Conservation (phyloP, 1,284 basidiomycete genomes). For the Kwoniella shivajii region DNA sequence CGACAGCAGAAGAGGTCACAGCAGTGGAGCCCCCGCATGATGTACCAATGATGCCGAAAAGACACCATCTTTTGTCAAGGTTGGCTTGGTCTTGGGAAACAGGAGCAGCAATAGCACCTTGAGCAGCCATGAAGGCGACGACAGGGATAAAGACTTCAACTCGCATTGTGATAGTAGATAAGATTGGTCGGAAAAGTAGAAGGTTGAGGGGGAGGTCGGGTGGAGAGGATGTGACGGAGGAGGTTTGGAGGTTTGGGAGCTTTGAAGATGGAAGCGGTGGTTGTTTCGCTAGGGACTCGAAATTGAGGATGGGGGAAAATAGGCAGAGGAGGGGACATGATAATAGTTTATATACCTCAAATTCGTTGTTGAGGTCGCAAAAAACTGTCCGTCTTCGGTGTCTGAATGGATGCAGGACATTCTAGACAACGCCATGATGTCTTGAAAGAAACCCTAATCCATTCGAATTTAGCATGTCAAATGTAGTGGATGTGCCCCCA, state of each 20-base stretch:
- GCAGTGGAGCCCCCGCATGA: slow-evolving; percentile 7
- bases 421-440: background rate
- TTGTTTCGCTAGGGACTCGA: slow-evolving; percentile 10
- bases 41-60: slow-evolving; percentile 18
- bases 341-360: slow-evolving; percentile 4
- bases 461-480: background rate
- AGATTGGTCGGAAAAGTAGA: slow-evolving; percentile 21
- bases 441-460: background rate
- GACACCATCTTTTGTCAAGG: slow-evolving; percentile 22
- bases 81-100: slow-evolving; percentile 8
- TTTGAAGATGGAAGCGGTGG: slow-evolving; percentile 6
- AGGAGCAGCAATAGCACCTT: slow-evolving; percentile 17
- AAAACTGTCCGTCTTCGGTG: background rate
- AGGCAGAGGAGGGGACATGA: background rate
- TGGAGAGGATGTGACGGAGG: slow-evolving; percentile 12
- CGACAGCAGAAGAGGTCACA: slow-evolving; percentile 7
- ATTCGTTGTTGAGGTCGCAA: background rate
- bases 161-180: slow-evolving; percentile 14
- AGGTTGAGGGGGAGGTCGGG: slow-evolving; percentile 13
- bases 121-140: slow-evolving; percentile 21
- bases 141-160: slow-evolving; percentile 26
- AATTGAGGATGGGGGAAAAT: slow-evolving; percentile 5
- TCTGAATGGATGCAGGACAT: background rate
- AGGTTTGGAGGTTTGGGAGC: slow-evolving; percentile 7
- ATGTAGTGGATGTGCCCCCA: no score